These are phyloP conservation scores for Flaveria sonorensis DNA, from an alignment of 129 eudicot species.

Conservation along the genomic window DNA sequence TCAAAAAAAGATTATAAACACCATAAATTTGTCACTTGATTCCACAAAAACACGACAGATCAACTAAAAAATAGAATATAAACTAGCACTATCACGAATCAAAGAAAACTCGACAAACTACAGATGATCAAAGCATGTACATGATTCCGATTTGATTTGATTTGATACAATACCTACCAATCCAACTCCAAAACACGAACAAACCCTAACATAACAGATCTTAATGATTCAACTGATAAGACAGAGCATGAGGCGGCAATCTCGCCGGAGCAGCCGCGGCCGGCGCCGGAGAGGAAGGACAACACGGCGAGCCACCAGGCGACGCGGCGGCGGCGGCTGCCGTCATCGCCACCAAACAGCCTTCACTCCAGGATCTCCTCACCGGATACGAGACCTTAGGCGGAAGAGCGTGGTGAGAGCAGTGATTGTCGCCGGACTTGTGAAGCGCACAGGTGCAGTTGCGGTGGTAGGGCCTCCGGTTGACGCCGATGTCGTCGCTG, in stretches of 20 bases:
- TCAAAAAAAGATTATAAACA: background rate
- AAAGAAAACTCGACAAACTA: background rate
- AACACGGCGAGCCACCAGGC: slow-evolving; percentile 34
- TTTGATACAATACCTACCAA: slow-evolving; percentile 16
- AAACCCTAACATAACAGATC: slow-evolving; percentile 40
- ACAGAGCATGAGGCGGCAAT: slow-evolving; percentile 31
- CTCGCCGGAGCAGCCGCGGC: slow-evolving; percentile 16
- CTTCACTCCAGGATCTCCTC: slow-evolving; percentile 59
- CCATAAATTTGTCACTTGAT: background rate
- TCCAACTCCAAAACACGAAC: slow-evolving; percentile 31
- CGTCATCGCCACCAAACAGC: slow-evolving; percentile 44
- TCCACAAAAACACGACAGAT: slow-evolving; percentile 10
- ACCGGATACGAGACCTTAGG: slow-evolving; percentile 46
- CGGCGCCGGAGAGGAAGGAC: slow-evolving; percentile 29
- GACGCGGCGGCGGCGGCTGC: slow-evolving; percentile 30
- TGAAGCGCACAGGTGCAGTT: slow-evolving; percentile 73
- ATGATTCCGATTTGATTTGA: slow-evolving; percentile 23
- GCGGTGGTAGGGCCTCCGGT: slow-evolving; percentile 59
- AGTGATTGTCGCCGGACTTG: slow-evolving; percentile 26
- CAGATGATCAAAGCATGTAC: slow-evolving; percentile 37
- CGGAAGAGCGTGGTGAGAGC: slow-evolving; percentile 36
- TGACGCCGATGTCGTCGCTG: slow-evolving; percentile 38
- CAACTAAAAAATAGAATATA: background rate
- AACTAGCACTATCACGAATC: slow-evolving; percentile 17
- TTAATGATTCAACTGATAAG: slow-evolving; percentile 24